Conservation (phyloP, 176 grass and related monocot genomes). For the Pontederia crassipes region DNA sequence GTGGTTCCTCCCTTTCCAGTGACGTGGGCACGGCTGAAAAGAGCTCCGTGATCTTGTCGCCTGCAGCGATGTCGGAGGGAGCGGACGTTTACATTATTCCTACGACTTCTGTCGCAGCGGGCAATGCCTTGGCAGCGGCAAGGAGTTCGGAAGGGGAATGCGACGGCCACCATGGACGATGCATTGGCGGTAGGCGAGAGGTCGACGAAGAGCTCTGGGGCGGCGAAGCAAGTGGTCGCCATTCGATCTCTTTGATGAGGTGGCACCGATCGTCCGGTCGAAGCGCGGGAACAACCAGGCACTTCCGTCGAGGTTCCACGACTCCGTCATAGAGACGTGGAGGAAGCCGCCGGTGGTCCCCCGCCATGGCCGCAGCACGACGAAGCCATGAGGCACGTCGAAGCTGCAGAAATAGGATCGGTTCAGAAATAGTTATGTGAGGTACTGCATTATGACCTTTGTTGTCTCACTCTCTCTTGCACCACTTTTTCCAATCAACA, state of each 20-base stretch:
- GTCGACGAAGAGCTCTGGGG: background rate
- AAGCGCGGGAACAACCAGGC: constrained; percentile 21
- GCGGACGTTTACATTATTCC: background rate
- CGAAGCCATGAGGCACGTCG: background rate
- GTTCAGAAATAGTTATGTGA: constrained; percentile 26
- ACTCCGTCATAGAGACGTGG: constrained; percentile 23
- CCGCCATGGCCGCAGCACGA: background rate
- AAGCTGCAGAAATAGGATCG: too few species aligned
- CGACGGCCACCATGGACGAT: background rate
- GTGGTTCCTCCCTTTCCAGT: background rate
- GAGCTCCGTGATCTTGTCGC: background rate
- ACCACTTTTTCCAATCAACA: constrained; percentile 98
- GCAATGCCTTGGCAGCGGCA: background rate
- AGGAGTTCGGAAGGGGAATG: constrained; percentile 20
- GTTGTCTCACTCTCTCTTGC: constrained; percentile 97
- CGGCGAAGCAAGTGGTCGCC: constrained; percentile 4
- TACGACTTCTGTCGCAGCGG: background rate
- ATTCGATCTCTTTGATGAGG: constrained; percentile 19
- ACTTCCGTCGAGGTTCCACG: constrained; percentile 18
- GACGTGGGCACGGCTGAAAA: background rate
- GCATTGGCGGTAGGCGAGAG: background rate
- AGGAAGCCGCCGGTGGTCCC: background rate
- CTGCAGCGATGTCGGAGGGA: background rate
- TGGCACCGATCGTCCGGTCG: constrained; percentile 21
- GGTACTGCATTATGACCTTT: constrained; percentile 98